Evolutionary conservation across 2,329 filamentous ascomycete species (phyloP), one percentile per base, ranked within the genome.

Genomic region (Helotiales sp.): DNA sequence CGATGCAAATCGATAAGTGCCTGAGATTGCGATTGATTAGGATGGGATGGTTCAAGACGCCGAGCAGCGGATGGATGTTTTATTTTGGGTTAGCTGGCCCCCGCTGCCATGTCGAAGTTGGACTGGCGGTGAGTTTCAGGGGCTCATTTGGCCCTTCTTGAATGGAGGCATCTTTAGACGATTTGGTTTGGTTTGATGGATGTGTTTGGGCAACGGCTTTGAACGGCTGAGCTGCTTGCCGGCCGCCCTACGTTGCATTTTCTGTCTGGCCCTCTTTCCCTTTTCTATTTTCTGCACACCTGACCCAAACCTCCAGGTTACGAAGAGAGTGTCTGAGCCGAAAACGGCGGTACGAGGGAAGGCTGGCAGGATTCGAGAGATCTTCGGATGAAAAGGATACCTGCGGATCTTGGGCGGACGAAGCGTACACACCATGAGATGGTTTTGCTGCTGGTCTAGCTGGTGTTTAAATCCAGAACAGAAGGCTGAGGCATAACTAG

Each of bases 111-210:
- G n/a, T 61, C 40, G 20, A 22, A 28, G 32, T 55, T 47, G 57
- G 63, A 71, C 61, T 62, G 68, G 71, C 73, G 73, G 71, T 73
- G 71, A 73, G 73, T 72, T 72, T 73, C 71, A 73, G 68, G 69
- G 71, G 69, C 63, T 28, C 22, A 28, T 45, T 49, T 37, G 40
- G 45, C 28, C 40, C n/a, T 45, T 50, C 34, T 57, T 64, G 34
- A 40, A 49, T 57, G 61, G 60, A 40, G 58, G 61, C 40, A 52
- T 58, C 47, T 65, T 65, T 59, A 54, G 32, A 63, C 45, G 66
- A 60, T 58, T 65, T 58, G 65, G 32, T 60, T 55, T 61, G 61
- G 55, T 62, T 64, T 45, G 40, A 37, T 61, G 45, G n/a, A 61
- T 40, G 45, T 45, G 20, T 61, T 37, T 61, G 32, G 57, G 32